Evolutionary conservation across 108 stramenopile genomes (phyloP).

Genomic region (Skeletonema menzelii): DNA sequence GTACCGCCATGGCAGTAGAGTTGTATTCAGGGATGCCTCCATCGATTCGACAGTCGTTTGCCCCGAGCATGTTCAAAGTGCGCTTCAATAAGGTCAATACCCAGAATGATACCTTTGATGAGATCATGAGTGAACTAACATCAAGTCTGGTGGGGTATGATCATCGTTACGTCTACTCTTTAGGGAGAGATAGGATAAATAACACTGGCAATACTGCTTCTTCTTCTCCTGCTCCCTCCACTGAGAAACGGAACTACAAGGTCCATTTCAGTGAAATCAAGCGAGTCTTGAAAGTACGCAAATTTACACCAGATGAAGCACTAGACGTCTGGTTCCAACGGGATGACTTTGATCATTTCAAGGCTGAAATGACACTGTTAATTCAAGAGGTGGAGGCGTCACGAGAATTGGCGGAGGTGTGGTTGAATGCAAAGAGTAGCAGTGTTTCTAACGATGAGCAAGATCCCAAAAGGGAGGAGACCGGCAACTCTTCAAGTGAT

Average conservation of each 20-base stretch:
- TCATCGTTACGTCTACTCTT: constrained; percentile 1
- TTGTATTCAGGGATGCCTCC: constrained; percentile 38
- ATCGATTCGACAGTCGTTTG: constrained; percentile 15
- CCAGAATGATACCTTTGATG: neutral
- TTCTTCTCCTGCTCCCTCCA: neutral
- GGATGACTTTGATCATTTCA: constrained; percentile 45
- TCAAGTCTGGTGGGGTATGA: constrained; percentile 6
- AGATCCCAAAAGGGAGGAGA: neutral
- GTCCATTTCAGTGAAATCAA: constrained; percentile 44
- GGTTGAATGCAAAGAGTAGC: constrained; percentile 31
- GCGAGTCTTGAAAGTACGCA: constrained; percentile 38
- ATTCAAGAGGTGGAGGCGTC: constrained; percentile 36
- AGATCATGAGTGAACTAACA: neutral
- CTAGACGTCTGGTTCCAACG: constrained; percentile 34
- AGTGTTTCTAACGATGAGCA: neutral
- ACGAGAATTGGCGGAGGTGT: constrained; percentile 36
- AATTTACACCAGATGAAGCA: constrained; percentile 37
- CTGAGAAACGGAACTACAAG: neutral
- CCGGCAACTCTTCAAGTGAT: neutral
- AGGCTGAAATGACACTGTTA: constrained; percentile 41
- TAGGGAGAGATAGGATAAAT: neutral
- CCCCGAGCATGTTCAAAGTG: constrained; percentile 36
- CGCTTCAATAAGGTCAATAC: constrained; percentile 3
- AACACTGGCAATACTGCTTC: neutral
- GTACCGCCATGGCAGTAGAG: constrained; percentile 31